phyloP scores from a whole-genome alignment of 148 eudicot genomes.

The Dysphania ambrosioides region DNA sequence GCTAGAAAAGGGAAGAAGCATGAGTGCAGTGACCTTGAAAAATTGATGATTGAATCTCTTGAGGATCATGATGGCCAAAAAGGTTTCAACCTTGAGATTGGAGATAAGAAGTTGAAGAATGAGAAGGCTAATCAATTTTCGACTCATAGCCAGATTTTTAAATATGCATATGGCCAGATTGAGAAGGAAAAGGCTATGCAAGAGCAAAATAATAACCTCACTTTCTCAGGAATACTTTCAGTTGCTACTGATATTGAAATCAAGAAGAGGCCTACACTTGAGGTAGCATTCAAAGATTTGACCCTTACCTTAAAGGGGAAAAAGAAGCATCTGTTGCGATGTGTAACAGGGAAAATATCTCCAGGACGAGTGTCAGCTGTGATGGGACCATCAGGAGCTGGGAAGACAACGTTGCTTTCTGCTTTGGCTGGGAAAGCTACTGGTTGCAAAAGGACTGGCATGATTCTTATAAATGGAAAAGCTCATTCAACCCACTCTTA shows the following conservation, averaged over 20 bases:
- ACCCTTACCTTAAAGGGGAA: neutral
- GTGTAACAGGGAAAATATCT: neutral
- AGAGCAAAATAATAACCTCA: neutral
- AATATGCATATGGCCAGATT: neutral
- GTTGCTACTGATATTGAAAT: neutral
- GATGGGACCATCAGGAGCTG: neutral
- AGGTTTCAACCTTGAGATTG: neutral
- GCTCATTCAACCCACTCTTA: neutral
- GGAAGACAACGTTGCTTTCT: neutral
- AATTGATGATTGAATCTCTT: neutral
- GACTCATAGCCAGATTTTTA: neutral
- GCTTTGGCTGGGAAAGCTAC: neutral
- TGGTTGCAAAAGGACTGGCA: neutral
- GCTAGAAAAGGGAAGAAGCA: neutral
- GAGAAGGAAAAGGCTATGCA: neutral
- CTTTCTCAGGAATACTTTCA: neutral
- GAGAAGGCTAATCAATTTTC: neutral
- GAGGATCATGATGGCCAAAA: neutral
- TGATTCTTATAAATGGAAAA: neutral
- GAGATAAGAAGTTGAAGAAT: neutral
- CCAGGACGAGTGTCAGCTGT: neutral
- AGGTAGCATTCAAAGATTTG: neutral
- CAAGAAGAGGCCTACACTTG: neutral
- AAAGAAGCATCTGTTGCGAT: neutral
- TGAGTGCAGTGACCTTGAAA: neutral